phyloP scores from a whole-genome alignment of 805 yeast genomes.

The Ogataea pignaliae region DNA sequence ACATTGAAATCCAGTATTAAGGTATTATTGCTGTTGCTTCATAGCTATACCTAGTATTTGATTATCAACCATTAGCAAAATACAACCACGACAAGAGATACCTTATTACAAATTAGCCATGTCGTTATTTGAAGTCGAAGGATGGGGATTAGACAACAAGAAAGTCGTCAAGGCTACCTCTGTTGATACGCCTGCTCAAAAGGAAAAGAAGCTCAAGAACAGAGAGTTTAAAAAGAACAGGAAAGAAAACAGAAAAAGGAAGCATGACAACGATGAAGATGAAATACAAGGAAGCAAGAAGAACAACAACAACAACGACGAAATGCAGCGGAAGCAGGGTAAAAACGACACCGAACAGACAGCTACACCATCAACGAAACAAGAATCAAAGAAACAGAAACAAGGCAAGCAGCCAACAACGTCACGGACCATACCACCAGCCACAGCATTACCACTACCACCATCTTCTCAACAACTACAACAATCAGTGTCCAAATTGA shows the following conservation, averaged over 20 bases:
- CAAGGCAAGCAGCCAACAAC: background rate
- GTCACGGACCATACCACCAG: too few relatives aligned
- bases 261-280: background rate
- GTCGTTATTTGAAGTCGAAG: constrained; percentile 76
- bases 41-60: too few relatives aligned
- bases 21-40: too few relatives aligned
- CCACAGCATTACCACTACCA: background rate
- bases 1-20: too few relatives aligned
- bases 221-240: constrained; percentile 7
- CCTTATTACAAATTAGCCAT: constrained; percentile 26
- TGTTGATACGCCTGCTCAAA: constrained; percentile 19
- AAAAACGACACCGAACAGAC: too few relatives aligned
- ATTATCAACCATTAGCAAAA: too few relatives aligned
- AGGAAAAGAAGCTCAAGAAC: constrained; percentile 21
- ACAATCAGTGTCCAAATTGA: constrained; percentile 38
- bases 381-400: background rate
- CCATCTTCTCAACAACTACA: background rate
- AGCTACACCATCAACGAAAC: background rate
- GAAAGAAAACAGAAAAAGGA: constrained; percentile 5
- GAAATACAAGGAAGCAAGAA: background rate
- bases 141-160: constrained; percentile 65
- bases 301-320: background rate
- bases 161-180: constrained; percentile 42
- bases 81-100: background rate
- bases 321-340: background rate